Conservation (phyloP, 31 red algal genomes). For the Odonthalia washingtoniensis region DNA sequence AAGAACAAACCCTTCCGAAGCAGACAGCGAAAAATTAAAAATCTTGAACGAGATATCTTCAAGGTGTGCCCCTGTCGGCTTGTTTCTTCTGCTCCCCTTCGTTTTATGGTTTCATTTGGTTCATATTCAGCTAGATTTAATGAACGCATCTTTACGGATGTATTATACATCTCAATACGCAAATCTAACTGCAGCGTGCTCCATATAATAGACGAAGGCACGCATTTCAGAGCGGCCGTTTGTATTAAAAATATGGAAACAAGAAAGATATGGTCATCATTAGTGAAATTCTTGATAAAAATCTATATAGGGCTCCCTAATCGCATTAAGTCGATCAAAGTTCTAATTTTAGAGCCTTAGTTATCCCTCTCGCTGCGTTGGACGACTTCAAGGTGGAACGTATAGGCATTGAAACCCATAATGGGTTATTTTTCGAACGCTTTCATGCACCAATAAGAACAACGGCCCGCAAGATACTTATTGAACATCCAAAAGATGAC, state of each 20-base stretch:
- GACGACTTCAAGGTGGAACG: not conserved
- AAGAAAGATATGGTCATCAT: not conserved
- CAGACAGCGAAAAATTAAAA: not conserved
- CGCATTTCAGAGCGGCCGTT: not conserved
- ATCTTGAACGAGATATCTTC: not conserved
- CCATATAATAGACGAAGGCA: constrained; percentile 12
- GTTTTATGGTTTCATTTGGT: constrained; percentile 28
- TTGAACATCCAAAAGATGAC: not conserved
- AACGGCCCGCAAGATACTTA: not conserved
- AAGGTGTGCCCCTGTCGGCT: constrained; percentile 11
- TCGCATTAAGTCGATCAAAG: constrained; percentile 27
- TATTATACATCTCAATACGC: not conserved
- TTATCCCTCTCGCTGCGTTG: not conserved
- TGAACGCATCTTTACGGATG: too few relatives aligned
- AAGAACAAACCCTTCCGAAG: constrained; percentile 1
- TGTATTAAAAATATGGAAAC: not conserved
- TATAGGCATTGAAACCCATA: not conserved
- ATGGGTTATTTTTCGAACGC: not conserved
- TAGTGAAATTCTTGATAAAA: too few relatives aligned
- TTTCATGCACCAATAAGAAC: constrained; percentile 9
- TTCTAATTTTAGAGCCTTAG: not conserved
- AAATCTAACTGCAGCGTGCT: not conserved
- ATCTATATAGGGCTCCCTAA: constrained; percentile 35
- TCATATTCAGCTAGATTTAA: not conserved
- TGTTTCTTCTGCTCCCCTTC: not conserved